Evolutionary conservation across 305 asterid genomes (phyloP).

Genomic region (Solanum hybrid): DNA sequence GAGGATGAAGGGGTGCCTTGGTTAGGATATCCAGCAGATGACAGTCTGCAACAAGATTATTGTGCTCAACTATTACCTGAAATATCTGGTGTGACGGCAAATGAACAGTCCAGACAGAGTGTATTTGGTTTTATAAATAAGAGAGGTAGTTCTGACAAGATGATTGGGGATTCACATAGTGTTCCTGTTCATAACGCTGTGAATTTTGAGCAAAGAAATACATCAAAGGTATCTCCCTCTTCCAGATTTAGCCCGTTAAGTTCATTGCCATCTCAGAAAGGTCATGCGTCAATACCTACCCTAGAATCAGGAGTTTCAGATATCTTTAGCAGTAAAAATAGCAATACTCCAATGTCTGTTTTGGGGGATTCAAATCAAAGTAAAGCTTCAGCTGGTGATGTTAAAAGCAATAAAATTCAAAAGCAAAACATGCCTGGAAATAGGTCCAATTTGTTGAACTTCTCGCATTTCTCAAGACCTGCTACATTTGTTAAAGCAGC

Average conservation of each 20-base stretch:
- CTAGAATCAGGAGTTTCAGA: conserved; percentile 44
- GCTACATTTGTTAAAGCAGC: conserved; percentile 33
- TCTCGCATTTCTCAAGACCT: conserved; percentile 67
- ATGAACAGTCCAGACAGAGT: conserved; percentile 33
- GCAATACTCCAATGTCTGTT: conserved; percentile 17
- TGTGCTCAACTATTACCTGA: conserved; percentile 53
- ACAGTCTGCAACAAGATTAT: conserved; percentile 37
- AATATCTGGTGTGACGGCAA: conserved; percentile 48
- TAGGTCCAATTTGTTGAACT: conserved; percentile 44
- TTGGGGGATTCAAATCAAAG: conserved; percentile 27
- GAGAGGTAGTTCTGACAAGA: conserved; percentile 23
- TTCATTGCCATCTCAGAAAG: conserved; percentile 37
- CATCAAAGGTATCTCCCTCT: conserved; percentile 23
- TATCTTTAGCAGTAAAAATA: conserved; percentile 18
- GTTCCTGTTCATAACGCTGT: conserved; percentile 16
- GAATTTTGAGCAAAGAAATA: conserved; percentile 13
- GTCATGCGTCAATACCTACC: conserved; percentile 30
- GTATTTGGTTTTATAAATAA: conserved; percentile 32
- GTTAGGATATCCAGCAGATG: conserved; percentile 48
- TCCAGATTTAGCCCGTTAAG: conserved; percentile 26
- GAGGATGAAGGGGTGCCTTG: conserved; percentile 73
- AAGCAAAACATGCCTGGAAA: conserved; percentile 18
- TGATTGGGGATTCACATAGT: conserved; percentile 16
- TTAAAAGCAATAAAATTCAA: conserved; percentile 18
- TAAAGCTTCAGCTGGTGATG: conserved; percentile 26